Evolutionary conservation across 805 yeast species (phyloP).

Genomic region (Ogataea neopini): DNA sequence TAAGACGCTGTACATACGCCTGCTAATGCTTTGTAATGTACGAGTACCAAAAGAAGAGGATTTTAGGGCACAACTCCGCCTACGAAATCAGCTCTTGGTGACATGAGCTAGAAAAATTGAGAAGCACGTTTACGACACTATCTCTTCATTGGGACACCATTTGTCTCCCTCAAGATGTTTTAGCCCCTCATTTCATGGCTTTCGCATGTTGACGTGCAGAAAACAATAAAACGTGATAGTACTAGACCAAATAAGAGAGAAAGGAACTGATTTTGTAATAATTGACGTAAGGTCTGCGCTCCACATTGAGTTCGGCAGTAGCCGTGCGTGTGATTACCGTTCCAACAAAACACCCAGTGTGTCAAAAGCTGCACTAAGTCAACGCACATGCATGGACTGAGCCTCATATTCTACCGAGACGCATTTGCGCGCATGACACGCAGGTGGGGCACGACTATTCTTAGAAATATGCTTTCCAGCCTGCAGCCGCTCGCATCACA

Average conservation of each 20-base stretch:
- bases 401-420: background rate
- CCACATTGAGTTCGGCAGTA: background rate
- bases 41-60: too few species aligned
- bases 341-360: background rate
- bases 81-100: too few species aligned
- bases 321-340: slow-evolving; percentile 4
- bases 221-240: too few species aligned
- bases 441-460: background rate
- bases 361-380: background rate
- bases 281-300: background rate
- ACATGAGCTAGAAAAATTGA: too few species aligned
- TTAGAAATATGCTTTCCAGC: background rate
- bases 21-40: background rate
- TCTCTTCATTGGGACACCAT: too few species aligned
- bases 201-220: background rate
- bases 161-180: too few species aligned
- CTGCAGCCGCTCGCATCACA: background rate
- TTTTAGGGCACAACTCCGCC: too few species aligned
- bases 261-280: background rate
- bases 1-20: background rate
- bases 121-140: too few species aligned
- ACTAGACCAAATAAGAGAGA: too few species aligned
- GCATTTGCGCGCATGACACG: background rate
- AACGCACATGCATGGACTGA: background rate
- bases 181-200: background rate